Evolutionary conservation across 768 basidiomycete species (phyloP), one percentile per base, ranked within the genome.

Genomic region (Piloderma croceum): DNA sequence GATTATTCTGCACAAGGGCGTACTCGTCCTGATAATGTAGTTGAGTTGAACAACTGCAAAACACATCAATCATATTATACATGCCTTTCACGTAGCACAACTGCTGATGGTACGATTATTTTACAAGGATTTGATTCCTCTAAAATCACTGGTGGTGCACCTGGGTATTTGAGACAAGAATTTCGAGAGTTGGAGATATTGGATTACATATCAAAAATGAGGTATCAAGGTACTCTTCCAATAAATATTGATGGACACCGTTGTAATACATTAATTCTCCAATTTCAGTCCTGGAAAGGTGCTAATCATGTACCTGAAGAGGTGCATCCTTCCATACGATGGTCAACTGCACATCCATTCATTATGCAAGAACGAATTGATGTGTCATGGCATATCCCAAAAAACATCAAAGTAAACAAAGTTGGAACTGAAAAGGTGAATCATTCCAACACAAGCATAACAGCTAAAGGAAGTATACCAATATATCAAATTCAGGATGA

Each of bases 111-210:
- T 10, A 67, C 63, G 3, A 13, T 61, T 0, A 58, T 63, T 20
- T 5, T 62, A 10, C 52, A 62, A 31, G 51, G 45, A 1, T 57
- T 63, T 41, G 46, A 57, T 18, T 6, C 23, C 5, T 24, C 13
- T 4, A 51, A 48, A 48, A 58, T 68, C 2, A 57, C 48, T 11
- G 48, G 50, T 10, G 52, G 53, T 3, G 50, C 53, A 9, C 42
- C 51, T n/a, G n/a, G n/a, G n/a, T n/a, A n/a, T n/a, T n/a, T n/a
- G n/a, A n/a, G n/a, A n/a, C n/a, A n/a, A n/a, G 64, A 65, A 39
- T 64, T 63, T 24, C 31, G 59, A 6, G 62, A 66, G 24, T 43
- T 65, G 1, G 61, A 66, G 22, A 24, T 67, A 1, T 42, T 70
- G 2, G 58, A 68, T 52, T 49, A 62, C 6, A 58, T 69, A 1